Evolutionary conservation across 257 asterid species (phyloP).

Genomic region (Ligustrum vulgare): DNA sequence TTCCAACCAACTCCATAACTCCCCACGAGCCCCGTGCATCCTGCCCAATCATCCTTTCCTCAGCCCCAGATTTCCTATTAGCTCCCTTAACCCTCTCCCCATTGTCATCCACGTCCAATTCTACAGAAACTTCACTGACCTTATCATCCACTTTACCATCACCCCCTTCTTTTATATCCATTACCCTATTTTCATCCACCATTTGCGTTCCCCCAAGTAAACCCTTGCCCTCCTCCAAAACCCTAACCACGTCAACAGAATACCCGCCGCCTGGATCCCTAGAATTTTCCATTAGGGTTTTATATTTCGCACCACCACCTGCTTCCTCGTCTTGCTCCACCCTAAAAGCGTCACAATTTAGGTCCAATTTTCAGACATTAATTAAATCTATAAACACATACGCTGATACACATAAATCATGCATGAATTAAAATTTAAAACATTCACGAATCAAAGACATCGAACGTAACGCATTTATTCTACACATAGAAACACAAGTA

Average conservation of each 20-base stretch:
- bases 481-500: slow-evolving; percentile 9
- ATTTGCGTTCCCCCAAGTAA: slow-evolving; percentile 19
- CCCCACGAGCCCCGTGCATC: slow-evolving; percentile 37
- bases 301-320: slow-evolving; percentile 25
- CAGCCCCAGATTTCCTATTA: slow-evolving; percentile 15
- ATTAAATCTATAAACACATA: slow-evolving; percentile 43
- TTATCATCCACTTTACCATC: slow-evolving; percentile 12
- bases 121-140: slow-evolving; percentile 7
- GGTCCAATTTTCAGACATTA: slow-evolving; percentile 34
- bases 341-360: slow-evolving; percentile 21
- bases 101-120: slow-evolving; percentile 11
- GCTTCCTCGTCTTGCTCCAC: slow-evolving; percentile 24
- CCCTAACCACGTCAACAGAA: slow-evolving; percentile 46
- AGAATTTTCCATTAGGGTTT: slow-evolving; percentile 35
- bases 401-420: slow-evolving; percentile 11
- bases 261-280: slow-evolving; percentile 22
- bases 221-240: slow-evolving; percentile 35
- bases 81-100: slow-evolving; percentile 18
- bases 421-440: neutral
- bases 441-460: slow-evolving; percentile 7
- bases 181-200: neutral
- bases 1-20: slow-evolving; percentile 48
- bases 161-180: neutral
- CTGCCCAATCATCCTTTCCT: slow-evolving; percentile 18
- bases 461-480: neutral